Evolutionary conservation across 768 basidiomycete genomes (phyloP), one percentile per base, ranked within the genome.

Genomic region (Termitomyces sp.): DNA sequence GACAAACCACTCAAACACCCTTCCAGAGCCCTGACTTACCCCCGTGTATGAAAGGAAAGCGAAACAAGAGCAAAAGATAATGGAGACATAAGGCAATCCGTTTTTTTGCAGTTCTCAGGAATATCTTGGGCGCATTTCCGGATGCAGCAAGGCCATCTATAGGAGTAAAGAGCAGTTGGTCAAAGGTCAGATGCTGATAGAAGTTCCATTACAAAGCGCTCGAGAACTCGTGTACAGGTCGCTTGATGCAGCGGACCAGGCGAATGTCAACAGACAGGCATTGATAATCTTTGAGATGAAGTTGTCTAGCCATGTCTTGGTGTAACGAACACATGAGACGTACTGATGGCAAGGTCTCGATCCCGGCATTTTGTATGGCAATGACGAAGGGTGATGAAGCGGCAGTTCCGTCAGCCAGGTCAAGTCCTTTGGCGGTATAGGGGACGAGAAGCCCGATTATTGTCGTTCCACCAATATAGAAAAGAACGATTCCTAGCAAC

Each of bases 141-240:
- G 84, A 77, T 14, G 80, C 65, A 21, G 95, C 88, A 56, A 97
- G 80, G 54, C 91, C 92, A 69, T 95, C 89, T 90, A 27, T 35
- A n/a, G n/a, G 48, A 46, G 32, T 8, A 25, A 14, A 31, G 27
- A 7, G 1, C 27, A n/a, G 31, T 48, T 4, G 34, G 14, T 31
- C 46, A 31, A 29, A 48, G 14, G 10, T n/a, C 25, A 29, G 16
- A 7, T 9, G 14, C 35, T 16, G 16, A 48, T 48, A 32, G 11
- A 45, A 23, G 43, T 8, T 14, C 12, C 14, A 21, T 10, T 60
- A 90, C 89, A 95, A 12, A 98, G 79, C 0, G 89, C 90, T 51
- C 90, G 85, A n/a, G 92, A 94, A 44, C 88, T 87, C 3, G 92
- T 95, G 74, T 92, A 96, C 46, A 97, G 70, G 67, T 95, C 93